Evolutionary conservation across 23 red algal genomes (phyloP), one percentile per base, ranked within the genome.

Genomic region (Gracilariopsis chorda): DNA sequence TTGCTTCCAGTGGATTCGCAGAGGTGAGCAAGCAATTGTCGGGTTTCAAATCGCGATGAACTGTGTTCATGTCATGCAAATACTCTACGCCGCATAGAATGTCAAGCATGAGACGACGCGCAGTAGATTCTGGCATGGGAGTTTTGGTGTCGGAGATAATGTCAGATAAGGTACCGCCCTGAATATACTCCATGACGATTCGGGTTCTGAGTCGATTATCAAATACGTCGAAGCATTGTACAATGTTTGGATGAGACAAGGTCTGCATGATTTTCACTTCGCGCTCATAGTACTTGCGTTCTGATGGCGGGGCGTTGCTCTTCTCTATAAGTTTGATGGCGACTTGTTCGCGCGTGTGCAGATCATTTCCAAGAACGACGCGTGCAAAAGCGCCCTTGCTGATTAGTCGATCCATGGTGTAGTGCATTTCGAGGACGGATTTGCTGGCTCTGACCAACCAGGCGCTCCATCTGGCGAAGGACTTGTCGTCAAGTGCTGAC

Each of bases 1-100:
- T 56, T 41, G 57, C 90, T 14, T 75, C 63, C n/a, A 73, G 78
- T 32, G 83, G 46, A 34, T 92, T 43, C 21, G 20, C 14, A 3
- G 30, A 27, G 14, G 74, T 69, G 43, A 93, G 57, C 36, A 97
- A 80, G 59, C 92, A 86, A 47, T 97, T 97, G 57, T 94, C 90
- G 1, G 90, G 95, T 62, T 97, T 97, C 67, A 97, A 67, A 46
- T 97, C 95, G 25, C 88, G 84, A 55, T 97, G 95, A 7, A 93
- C 84, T 34, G 88, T 93, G 47, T 80, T 47, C 39, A 76, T 80
- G 43, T 88, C 89, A 55, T 97, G 95, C 32, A 97, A 53, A 74
- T 93, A 97, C 40, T 85, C 77, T 29, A 97, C 83, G 20, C 88
- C 95, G 23, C 64, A 48, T 28, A 93, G 72, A 75, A 97, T 90